Conservation (phyloP, 192 early-diverging fungal genomes). For the Podila minutissima region DNA sequence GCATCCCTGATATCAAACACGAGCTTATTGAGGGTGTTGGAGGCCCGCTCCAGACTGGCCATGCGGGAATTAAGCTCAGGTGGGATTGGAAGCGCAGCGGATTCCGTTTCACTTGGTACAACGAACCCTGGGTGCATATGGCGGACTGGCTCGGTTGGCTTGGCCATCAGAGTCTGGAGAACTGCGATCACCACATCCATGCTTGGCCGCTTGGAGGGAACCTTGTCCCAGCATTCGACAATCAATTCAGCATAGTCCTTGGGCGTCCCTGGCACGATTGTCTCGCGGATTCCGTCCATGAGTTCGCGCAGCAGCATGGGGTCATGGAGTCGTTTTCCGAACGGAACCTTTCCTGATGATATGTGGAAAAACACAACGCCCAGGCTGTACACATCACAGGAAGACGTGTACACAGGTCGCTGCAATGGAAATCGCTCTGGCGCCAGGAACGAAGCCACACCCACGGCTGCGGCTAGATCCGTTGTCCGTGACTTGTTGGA, state of each 20-base stretch:
- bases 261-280: constrained; percentile 44
- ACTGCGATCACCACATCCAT: constrained; percentile 52
- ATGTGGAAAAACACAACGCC: constrained; percentile 57
- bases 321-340: constrained; percentile 28
- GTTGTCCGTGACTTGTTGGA: constrained; percentile 25
- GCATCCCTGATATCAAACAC: constrained; percentile 49
- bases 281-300: constrained; percentile 34
- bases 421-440: constrained; percentile 35
- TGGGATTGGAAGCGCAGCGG: constrained; percentile 36
- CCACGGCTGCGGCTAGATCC: constrained; percentile 31
- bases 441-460: constrained; percentile 41
- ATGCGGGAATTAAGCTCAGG: constrained; percentile 36
- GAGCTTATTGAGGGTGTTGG: constrained; percentile 35
- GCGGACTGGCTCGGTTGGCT: constrained; percentile 26
- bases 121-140: constrained; percentile 30
- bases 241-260: constrained; percentile 45
- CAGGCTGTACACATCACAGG: constrained; percentile 53
- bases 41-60: constrained; percentile 32
- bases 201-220: constrained; percentile 41
- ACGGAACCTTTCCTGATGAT: constrained; percentile 48
- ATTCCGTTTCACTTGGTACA: constrained; percentile 22
- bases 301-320: constrained; percentile 27
- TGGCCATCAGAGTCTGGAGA: constrained; percentile 38
- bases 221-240: constrained; percentile 49
- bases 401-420: constrained; percentile 40